Evolutionary conservation across 2,329 filamentous ascomycete species (phyloP), one percentile per base, ranked within the genome.

Genomic region (Dothistroma septosporum): DNA sequence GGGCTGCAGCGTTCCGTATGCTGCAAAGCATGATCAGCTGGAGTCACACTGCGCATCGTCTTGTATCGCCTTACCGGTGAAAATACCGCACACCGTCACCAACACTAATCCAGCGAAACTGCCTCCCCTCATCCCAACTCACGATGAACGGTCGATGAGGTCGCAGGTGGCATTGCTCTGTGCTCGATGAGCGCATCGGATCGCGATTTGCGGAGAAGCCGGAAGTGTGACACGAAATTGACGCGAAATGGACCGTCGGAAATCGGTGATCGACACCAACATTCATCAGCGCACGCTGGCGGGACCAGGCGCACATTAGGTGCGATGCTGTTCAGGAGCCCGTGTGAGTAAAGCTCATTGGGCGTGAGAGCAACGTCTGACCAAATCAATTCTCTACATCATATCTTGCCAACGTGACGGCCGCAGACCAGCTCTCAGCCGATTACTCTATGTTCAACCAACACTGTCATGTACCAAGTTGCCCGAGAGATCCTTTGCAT

Each of bases 401-500:
- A 19, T 44, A 19, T 44, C 41, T 4, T 12, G 11, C 11, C 35
- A n/a, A 44, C 19, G n/a, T 19, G 16, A n/a, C n/a, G 16, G 41
- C 14, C 14, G 16, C 41, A 44, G 41, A 21, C 14, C 10, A 44
- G 41, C 41, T 44, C 41, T 44, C 14, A 44, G 41, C 41, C 47
- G 9, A 3, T 28, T 35, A 4, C 32, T 55, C 4, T 16, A 28
- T 12, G 9, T 12, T 67, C 57, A 74, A 22, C 71, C 72, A 16
- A 74, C 69, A 47, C 66, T 71, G 46, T 73, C 72, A 59, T 72
- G 59, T 50, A 80, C 74, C 3, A 80, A 69, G 53, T 78, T 68
- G 47, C 68, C 68, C 61, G 78, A 78, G 60, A 81, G 62, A 56
- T 77, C 77, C 54, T 71, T 68, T 37, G 76, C 78, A 24, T 74